A percentile compares a stretch with the other conserved stretches of the same genome.
Conservation (phyloP, 495 filamentous ascomycete genomes). For the Pseudoneurospora amorphoporcata region DNA sequence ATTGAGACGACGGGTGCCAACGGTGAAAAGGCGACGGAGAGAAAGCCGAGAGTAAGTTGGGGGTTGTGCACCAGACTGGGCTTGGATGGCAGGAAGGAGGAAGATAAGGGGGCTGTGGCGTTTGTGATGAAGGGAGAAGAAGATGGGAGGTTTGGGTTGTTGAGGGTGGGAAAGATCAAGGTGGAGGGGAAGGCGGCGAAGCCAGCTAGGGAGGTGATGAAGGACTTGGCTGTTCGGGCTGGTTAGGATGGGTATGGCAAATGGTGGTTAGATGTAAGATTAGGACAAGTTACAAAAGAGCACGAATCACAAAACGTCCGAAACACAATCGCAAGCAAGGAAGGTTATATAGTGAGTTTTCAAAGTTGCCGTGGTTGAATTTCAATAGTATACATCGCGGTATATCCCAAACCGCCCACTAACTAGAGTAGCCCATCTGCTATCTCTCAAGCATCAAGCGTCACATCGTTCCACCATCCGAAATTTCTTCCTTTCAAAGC, state of each 20-base stretch:
- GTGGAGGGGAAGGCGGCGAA: conserved; percentile 20
- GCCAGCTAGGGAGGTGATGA: neutral
- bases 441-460: neutral
- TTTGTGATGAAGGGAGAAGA: neutral
- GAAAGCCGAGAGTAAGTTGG: neutral
- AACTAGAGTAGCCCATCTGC: neutral
- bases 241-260: neutral
- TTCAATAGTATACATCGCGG: conserved; percentile 12
- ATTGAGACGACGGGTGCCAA: neutral
- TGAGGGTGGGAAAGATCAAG: conserved; percentile 20
- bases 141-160: conserved; percentile 1
- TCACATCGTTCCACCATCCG: neutral
- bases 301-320: neutral
- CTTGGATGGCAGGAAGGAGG: neutral
- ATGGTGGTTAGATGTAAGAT: neutral
- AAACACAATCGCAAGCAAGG: neutral
- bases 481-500: neutral
- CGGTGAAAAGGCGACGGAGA: neutral
- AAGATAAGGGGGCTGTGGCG: neutral
- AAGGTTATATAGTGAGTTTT: neutral
- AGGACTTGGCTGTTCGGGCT: neutral
- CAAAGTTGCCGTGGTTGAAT: neutral
- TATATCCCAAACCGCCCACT: neutral
- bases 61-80: neutral
- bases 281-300: neutral